Evolutionary conservation across 2,329 filamentous ascomycete genomes (phyloP).

Genomic region (Aureobasidium melanogenum): DNA sequence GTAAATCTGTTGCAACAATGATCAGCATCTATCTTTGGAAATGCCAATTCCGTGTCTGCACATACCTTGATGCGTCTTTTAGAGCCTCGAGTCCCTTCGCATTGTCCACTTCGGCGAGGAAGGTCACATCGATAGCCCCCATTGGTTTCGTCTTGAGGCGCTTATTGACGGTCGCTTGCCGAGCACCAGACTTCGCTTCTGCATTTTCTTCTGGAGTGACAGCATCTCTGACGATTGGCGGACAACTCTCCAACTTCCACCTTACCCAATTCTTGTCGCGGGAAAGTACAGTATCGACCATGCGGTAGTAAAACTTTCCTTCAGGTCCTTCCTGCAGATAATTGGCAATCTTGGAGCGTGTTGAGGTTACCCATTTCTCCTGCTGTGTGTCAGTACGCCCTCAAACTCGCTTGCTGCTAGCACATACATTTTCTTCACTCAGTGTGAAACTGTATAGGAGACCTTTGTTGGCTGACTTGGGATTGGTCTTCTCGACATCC

Average conservation of each 20-base stretch:
- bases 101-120: conserved; percentile 60
- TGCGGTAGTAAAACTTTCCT: conserved; percentile 88
- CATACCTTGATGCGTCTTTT: conserved; percentile 49
- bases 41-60: conserved; percentile 11
- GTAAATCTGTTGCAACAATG: conserved; percentile 40
- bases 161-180: conserved; percentile 60
- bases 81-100: conserved; percentile 59
- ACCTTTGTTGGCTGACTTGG: conserved; percentile 60
- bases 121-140: conserved; percentile 66
- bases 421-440: conserved; percentile 55
- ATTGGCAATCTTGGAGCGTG: conserved; percentile 67
- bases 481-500: conserved; percentile 41
- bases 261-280: conserved; percentile 98
- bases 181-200: conserved; percentile 57
- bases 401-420: not conserved
- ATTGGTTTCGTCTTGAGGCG: conserved; percentile 55
- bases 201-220: conserved; percentile 62
- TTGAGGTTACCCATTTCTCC: conserved; percentile 76
- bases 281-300: conserved; percentile 92
- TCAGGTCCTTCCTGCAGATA: conserved; percentile 75
- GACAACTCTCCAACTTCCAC: conserved; percentile 95
- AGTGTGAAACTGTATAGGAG: conserved; percentile 73
- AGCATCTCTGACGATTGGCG: conserved; percentile 68
- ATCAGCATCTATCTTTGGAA: conserved; percentile 24
- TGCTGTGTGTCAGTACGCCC: conserved; percentile 29